These are phyloP conservation scores for Fusarium praegraminearum DNA, from an alignment of 2,329 filamentous ascomycete genomes.

Conservation along the genomic window DNA sequence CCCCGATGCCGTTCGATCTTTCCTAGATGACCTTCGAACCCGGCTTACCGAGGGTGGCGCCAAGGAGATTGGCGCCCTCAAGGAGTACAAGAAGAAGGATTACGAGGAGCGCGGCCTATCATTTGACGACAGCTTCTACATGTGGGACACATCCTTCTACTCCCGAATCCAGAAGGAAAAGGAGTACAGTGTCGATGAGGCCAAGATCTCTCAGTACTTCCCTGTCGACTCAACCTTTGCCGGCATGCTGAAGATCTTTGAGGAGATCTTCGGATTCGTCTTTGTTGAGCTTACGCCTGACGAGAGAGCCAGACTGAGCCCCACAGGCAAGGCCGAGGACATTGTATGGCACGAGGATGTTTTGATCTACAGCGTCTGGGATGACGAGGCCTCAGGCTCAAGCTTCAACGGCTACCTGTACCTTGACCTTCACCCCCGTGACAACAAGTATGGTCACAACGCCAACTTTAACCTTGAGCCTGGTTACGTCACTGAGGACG, in stretches of 20 bases:
- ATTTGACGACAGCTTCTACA: conserved; percentile 78
- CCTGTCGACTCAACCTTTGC: conserved; percentile 78
- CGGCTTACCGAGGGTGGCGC: conserved; percentile 76
- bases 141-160: conserved; percentile 87
- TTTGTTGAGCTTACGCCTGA: conserved; percentile 79
- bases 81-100: conserved; percentile 79
- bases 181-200: conserved; percentile 83
- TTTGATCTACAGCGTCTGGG: conserved; percentile 85
- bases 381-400: conserved; percentile 76
- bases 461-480: conserved; percentile 87
- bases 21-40: conserved; percentile 76
- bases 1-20: conserved; percentile 76
- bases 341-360: conserved; percentile 87
- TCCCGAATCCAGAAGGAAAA: conserved; percentile 83
- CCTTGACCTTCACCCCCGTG: conserved; percentile 82
- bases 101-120: conserved; percentile 68
- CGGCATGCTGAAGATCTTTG: conserved; percentile 86
- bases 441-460: conserved; percentile 86
- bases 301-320: conserved; percentile 73
- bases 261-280: conserved; percentile 82
- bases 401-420: conserved; percentile 86
- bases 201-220: conserved; percentile 86
- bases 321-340: conserved; percentile 75
- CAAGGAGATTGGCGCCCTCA: conserved; percentile 77
- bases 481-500: conserved; percentile 74